phyloP scores from a whole-genome alignment of 1,284 basidiomycete species.

The Irpex rosettiformis region DNA sequence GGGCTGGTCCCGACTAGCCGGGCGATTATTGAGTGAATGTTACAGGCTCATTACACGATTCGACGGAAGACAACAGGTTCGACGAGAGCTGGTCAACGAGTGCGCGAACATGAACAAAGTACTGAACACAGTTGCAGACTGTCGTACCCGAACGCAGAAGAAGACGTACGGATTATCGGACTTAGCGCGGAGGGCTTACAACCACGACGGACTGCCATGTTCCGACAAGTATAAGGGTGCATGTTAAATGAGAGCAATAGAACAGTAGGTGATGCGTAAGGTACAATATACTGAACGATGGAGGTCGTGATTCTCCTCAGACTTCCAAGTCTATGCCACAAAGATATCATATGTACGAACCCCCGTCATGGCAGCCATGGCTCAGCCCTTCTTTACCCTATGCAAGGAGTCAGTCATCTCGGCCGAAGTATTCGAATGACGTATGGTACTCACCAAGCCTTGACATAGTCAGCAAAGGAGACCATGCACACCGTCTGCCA shows the following conservation, averaged over 20 bases:
- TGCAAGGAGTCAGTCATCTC: constrained; percentile 9
- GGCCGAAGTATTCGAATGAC: neutral
- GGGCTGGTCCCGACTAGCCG: neutral
- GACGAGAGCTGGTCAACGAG: no score
- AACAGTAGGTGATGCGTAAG: neutral
- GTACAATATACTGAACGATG: neutral
- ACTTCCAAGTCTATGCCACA: neutral
- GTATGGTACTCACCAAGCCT: constrained; percentile 55
- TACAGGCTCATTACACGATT: neutral
- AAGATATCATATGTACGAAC: neutral
- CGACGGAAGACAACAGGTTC: no score
- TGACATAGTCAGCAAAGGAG: constrained; percentile 94
- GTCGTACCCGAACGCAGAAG: neutral
- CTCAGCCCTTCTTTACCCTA: constrained; percentile 33
- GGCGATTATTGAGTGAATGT: neutral
- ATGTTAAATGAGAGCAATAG: neutral
- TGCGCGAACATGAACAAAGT: no score
- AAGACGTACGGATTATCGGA: neutral
- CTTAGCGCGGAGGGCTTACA: neutral
- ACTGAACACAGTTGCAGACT: no score
- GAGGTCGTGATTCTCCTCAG: neutral
- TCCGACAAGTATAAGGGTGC: neutral
- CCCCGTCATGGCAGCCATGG: constrained; percentile 1
- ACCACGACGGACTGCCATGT: neutral
- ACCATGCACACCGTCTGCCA: constrained; percentile 99